Evolutionary conservation across 495 filamentous ascomycete genomes (phyloP), one percentile per base, ranked within the genome.

Genomic region (Ascodesmis nigricans): DNA sequence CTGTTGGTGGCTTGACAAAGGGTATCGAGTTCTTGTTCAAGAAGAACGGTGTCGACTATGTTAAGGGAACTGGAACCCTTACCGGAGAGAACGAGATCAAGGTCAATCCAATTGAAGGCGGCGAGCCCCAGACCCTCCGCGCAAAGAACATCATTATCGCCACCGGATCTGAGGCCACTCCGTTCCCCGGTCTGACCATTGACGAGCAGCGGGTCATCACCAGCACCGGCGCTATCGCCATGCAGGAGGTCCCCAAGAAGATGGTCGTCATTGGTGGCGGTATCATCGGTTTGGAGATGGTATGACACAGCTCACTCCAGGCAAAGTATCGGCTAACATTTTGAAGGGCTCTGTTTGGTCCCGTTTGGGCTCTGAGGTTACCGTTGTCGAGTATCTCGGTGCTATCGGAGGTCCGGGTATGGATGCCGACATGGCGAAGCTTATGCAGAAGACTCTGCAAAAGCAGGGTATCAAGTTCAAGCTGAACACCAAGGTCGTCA

Each of bases 381-480:
- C 87, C 38, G 81, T 95, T 25, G 82, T 97, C 25, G 87, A 97
- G 58, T 97, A 84, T 61, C 63, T 97, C 26, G 71, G 75, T 45
- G 81, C 91, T 61, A 97, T 97, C 49, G 87, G 87, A 56, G 87
- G 87, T 26, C 87, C 87, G 35, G 87, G 87, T 39, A 97, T 97
- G 87, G 87, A 97, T 46, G 58, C 67, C 31, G 90, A 97, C 57
- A 78, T 97, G 50, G 66, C 81, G 47, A 97, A 97, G 66, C 62
- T 66, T 45, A 66, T 78, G 29, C 87, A 91, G 56, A 92, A 91
- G 69, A 74, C 87, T 45, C 71, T 97, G 35, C 66, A 66, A 48
- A 95, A 93, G 66, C 87, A 97, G 59, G 90, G 87, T 35, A 84
- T 97, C 57, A 90, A 84, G 57, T 97, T 97, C 69, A 92, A 87